Evolutionary conservation across 805 yeast species (phyloP).

Genomic region (Wickerhamiella hasegawae): DNA sequence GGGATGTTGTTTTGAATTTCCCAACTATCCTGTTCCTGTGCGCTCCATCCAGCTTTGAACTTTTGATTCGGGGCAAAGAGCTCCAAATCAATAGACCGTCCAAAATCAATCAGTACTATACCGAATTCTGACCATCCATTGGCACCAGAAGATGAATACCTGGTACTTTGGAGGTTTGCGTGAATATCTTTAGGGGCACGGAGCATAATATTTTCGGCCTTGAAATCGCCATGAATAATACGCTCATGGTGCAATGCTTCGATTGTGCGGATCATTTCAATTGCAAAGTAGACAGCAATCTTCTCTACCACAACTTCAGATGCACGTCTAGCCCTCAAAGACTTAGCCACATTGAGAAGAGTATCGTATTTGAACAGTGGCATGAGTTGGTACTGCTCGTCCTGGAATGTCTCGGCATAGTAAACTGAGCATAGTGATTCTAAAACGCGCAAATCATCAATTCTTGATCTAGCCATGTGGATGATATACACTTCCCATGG

Average conservation of each 20-base stretch:
- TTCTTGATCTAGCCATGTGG: constrained; percentile 34
- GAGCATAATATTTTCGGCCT: constrained; percentile 76
- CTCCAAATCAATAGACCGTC: constrained; percentile 57
- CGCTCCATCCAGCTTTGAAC: constrained; percentile 44
- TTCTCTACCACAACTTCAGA: constrained; percentile 35
- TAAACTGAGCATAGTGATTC: constrained; percentile 34
- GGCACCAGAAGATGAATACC: constrained; percentile 1
- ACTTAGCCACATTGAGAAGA: constrained; percentile 47
- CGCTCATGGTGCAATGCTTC: constrained; percentile 47
- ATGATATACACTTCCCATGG: constrained; percentile 74
- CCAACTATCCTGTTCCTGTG: constrained; percentile 52
- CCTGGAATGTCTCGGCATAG: constrained; percentile 38
- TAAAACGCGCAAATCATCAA: constrained; percentile 12
- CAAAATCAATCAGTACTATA: constrained; percentile 60
- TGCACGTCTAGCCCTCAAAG: constrained; percentile 16
- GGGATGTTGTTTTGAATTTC: constrained; percentile 43
- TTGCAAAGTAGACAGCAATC: constrained; percentile 43
- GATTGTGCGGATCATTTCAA: constrained; percentile 45
- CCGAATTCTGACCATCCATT: constrained; percentile 35
- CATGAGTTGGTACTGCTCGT: constrained; percentile 53
- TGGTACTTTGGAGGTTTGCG: neutral
- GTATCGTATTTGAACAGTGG: constrained; percentile 61
- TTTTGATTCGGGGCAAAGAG: constrained; percentile 34
- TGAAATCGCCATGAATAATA: constrained; percentile 71
- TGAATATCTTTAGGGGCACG: constrained; percentile 24